Base-by-base conservation (phyloP, 768 basidiomycete species). In the Chlorophyllum brunneum region DNA sequence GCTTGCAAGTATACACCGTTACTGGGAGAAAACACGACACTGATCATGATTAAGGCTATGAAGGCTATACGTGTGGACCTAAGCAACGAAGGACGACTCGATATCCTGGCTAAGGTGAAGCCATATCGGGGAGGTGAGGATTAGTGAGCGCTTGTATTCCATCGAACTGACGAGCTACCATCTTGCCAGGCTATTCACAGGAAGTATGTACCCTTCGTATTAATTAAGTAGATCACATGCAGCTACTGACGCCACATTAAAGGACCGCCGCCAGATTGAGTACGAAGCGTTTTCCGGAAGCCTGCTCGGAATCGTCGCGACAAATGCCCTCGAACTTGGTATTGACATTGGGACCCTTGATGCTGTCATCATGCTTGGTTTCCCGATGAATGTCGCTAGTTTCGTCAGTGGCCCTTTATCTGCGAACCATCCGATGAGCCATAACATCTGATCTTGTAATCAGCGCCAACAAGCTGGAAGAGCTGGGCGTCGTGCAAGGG, bases 341-440 rank as follows among this genome's bases (percentile, higher is more conserved):
- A 86, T 93, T n/a, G 91, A 94, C 59, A 93, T 94, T 30, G 92
- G 90, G 13, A 80, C 78, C n/a, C 66, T 94, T 46, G 93, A 95
- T 61, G 89, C 87, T 5, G 92, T 95, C 36, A 81, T 95, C 50
- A 89, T 92, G 79, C 78, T 93, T 24, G 90, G 90, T 1, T 92
- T 95, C 63, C 92, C 92, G 0, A 74, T 80, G 48, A 81, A 78
- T 36, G 69, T 94, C 30, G 86, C 92, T 0, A 93, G 89, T 58
- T 87, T 92, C 53, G 91, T 92, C 53, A 60, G 81, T 65, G 3
- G 10, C 27, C 43, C 38, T 50, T 23, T 20, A 15, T 31, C 38
- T 43, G 24, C 23, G n/a, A 27, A 7, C 9, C 24, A n/a, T n/a
- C n/a, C n/a, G n/a, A n/a, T n/a, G n/a, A n/a, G n/a, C n/a, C n/a